Percentiles rank a stretch among this genome's conserved stretches.
These are phyloP conservation scores for Candida sp. DNA, from an alignment of 1,139 yeast species.

Conservation along the genomic window DNA sequence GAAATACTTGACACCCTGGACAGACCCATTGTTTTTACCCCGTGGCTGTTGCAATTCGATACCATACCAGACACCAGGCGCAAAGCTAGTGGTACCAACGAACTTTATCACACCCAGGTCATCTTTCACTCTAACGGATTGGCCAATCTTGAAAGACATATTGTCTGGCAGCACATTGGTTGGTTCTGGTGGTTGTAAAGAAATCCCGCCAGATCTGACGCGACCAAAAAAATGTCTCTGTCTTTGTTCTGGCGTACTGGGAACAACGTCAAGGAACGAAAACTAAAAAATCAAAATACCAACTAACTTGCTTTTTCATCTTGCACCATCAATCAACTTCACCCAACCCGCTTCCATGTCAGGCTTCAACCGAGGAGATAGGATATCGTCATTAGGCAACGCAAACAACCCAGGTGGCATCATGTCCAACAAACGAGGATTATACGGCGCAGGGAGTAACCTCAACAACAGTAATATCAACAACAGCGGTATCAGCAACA, in stretches of 20 bases:
- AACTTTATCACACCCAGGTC: slow-evolving; percentile 50
- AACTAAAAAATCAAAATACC: slow-evolving; percentile 4
- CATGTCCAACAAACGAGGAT: slow-evolving; percentile 1
- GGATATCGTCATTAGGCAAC: slow-evolving; percentile 3
- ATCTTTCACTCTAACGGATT: slow-evolving; percentile 44
- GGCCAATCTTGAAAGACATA: slow-evolving; percentile 33
- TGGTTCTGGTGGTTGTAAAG: background rate
- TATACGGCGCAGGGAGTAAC: background rate
- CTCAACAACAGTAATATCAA: background rate
- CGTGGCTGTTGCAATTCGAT: slow-evolving; percentile 63
- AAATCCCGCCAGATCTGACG: background rate
- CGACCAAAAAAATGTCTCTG: background rate
- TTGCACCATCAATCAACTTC: background rate
- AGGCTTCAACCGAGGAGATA: slow-evolving; percentile 2
- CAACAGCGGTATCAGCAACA: slow-evolving; percentile 2
- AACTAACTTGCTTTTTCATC: background rate
- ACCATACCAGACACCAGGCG: slow-evolving; percentile 80
- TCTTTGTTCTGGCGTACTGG: background rate
- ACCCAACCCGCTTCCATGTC: background rate
- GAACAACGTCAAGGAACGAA: background rate
- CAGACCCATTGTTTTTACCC: slow-evolving; percentile 85
- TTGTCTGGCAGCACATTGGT: background rate
- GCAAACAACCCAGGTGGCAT: background rate
- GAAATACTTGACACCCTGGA: slow-evolving; percentile 69
- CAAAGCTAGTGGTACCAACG: slow-evolving; percentile 59